Evolutionary conservation across 306 rosid species (phyloP).

Genomic region (Vicia sativa): DNA sequence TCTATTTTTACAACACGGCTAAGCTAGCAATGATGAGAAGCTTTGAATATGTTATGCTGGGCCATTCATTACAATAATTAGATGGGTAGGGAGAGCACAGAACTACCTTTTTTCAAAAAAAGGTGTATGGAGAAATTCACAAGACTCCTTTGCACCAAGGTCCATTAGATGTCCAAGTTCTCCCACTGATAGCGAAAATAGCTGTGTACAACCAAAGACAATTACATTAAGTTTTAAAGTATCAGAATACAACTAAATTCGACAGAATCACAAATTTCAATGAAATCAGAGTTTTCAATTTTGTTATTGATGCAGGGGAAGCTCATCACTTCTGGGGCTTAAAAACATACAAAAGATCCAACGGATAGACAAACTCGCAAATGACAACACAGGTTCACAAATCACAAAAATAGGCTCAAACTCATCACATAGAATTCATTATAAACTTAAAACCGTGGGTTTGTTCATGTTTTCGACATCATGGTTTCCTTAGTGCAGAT

Average conservation of each 20-base stretch:
- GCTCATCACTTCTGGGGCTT: too few species aligned
- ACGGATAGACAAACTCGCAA: neutral
- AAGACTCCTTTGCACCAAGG: conserved; percentile 73
- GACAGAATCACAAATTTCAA: conserved; percentile 19
- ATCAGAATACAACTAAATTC: neutral
- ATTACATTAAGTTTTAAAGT: conserved; percentile 29
- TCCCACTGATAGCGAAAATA: conserved; percentile 74
- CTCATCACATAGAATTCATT: too few species aligned
- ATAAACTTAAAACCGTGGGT: too few species aligned
- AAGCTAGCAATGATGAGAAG: neutral
- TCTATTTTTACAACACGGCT: too few species aligned
- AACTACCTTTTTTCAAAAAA: conserved; percentile 65
- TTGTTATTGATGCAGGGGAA: too few species aligned
- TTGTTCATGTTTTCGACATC: too few species aligned
- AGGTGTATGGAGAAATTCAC: conserved; percentile 76
- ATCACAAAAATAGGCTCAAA: too few species aligned
- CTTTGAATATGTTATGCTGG: neutral
- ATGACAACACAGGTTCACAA: neutral
- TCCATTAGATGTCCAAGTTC: conserved; percentile 75
- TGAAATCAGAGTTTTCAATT: neutral
- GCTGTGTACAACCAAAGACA: conserved; percentile 53
- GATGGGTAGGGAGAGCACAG: conserved; percentile 4
- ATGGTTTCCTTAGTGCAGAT: too few species aligned
- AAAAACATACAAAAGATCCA: too few species aligned
- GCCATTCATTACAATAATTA: conserved; percentile 7